Evolutionary conservation across 2,329 filamentous ascomycete species (phyloP), one percentile per base, ranked within the genome.

Genomic region (Sordariomycetes sp.): DNA sequence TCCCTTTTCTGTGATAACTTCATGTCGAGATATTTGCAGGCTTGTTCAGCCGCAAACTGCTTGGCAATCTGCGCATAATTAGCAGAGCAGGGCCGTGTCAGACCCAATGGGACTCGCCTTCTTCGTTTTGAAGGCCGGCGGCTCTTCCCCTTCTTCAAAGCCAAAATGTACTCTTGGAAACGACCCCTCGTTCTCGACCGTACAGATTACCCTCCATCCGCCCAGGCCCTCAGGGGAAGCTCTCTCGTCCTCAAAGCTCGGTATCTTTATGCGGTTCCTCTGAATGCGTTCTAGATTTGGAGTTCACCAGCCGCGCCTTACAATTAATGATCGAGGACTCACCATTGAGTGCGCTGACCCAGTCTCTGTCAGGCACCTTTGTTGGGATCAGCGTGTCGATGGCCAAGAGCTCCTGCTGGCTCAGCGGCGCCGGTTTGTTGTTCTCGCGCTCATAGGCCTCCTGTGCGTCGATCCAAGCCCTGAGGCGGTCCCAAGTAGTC

Each of bases 21-120:
- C n/a, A n/a, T n/a, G n/a, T n/a, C n/a, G n/a, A n/a, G n/a, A n/a
- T n/a, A n/a, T n/a, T n/a, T n/a, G n/a, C n/a, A n/a, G n/a, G 68
- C 68, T 10, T 57, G 59, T 42, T 61, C 63, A 16, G 71, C 69
- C 1, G 72, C 70, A 41, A 66, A 72, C 39, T 64, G 57, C 48
- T 70, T 74, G 17, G 72, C 70, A 23, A 64, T 48, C 53, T 62
- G 31, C 3, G n/a, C n/a, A 7, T 6, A 27, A n/a, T 7, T 14
- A 27, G 16, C n/a, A 27, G 6, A 27, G 12, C 6, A 6, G 16
- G 25, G 6, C 16, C 20, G 3, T 21, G n/a, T 19, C 12, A 12
- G 18, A 8, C 10, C n/a, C 15, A 21, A 19, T 21, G 6, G 5
- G 6, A 29, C 43, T 18, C 34, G 54, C 64, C 56, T 70, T 74